Evolutionary conservation across 2,329 filamentous ascomycete species (phyloP), one percentile per base, ranked within the genome.

Genomic region (Sordariomycetes sp.): DNA sequence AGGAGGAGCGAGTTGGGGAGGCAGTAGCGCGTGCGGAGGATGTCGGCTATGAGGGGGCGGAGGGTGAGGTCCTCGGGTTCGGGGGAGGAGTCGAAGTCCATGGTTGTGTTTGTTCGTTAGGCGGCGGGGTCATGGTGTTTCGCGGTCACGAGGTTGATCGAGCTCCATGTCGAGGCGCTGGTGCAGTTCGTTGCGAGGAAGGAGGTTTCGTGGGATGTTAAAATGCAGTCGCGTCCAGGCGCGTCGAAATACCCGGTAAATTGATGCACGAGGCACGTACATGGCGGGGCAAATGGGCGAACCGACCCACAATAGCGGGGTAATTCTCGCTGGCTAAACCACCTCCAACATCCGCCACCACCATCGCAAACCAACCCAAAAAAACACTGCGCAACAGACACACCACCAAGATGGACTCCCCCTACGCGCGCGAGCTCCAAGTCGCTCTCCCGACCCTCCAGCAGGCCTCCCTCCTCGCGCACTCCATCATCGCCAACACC

Each of bases 21-120:
- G 65, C 77, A 80, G 64, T 73, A 75, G 22, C 71, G 71, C 24
- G 78, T 79, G 52, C 75, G 71, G 4, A 81, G 63, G 25, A 82
- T 73, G 59, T 80, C 75, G 22, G 65, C 64, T 59, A 82, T 76
- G 48, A 79, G 67, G 4, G 76, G 77, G 35, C 58, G 59, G 8
- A 72, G 62, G 34, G 22, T 32, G 14, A 43, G 56, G 32, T 28
- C 43, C 16, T 55, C 54, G 25, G 37, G 62, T 16, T 24, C 34
- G n/a, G 34, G 55, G 46, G 24, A 20, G 37, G 24, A 24, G 18
- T 50, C 25, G 20, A 16, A 7, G 35, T 37, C 22, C 54, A 55
- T 55, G 28, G 53, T 18, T 16, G 16, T 10, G 32, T 16, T 3
- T 40, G 25, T 35, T 32, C n/a, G 16, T 40, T 10, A 22, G 53